phyloP scores from a whole-genome alignment of 495 filamentous ascomycete species.

The Podospora tetraspora region DNA sequence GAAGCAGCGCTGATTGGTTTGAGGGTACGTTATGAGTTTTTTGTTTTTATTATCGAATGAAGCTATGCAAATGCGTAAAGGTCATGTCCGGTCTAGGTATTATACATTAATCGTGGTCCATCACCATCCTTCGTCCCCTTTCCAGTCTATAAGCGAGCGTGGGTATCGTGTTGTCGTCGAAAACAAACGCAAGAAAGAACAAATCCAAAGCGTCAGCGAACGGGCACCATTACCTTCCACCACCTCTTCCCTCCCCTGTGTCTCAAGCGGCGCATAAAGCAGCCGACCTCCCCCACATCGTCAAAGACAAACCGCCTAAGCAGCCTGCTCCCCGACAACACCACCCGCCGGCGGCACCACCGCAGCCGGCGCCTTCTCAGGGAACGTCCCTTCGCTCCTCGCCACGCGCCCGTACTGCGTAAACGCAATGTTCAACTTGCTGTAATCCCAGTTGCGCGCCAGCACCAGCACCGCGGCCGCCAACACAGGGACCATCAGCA shows the following conservation, averaged over 20 bases:
- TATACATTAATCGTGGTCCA: background rate
- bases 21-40: background rate
- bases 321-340: background rate
- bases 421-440: conserved; percentile 44
- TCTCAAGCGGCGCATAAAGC: background rate
- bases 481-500: conserved; percentile 35
- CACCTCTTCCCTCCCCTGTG: background rate
- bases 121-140: background rate
- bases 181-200: background rate
- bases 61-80: background rate
- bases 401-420: conserved; percentile 51
- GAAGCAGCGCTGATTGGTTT: background rate
- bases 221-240: background rate
- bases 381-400: conserved; percentile 32
- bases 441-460: conserved; percentile 44
- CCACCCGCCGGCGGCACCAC: conserved; percentile 5
- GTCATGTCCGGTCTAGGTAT: background rate
- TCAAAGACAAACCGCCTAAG: background rate
- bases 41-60: background rate
- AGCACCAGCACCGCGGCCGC: conserved; percentile 36
- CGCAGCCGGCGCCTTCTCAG: conserved; percentile 37
- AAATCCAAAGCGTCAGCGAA: no score
- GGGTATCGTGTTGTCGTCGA: background rate
- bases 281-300: background rate
- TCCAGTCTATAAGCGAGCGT: background rate